Conservation (phyloP, 2,329 filamentous ascomycete genomes). For the Ceratocystis lukuohia region DNA sequence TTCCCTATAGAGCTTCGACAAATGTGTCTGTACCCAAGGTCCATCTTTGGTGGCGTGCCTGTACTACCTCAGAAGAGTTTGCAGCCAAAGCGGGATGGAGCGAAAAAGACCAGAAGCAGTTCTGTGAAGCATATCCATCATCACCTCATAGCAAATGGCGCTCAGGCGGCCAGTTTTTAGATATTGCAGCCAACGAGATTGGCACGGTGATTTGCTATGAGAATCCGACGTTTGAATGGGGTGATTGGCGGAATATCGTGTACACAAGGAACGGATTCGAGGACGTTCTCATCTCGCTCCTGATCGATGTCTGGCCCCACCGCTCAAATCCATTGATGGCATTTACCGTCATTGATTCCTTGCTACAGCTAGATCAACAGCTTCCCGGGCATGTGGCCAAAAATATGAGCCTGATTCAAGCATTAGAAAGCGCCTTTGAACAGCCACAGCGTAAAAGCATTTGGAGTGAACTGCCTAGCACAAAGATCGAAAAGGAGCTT, state of each 20-base stretch:
- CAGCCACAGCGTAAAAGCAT: slow-evolving; percentile 13
- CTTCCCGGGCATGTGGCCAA: background rate
- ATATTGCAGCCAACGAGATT: slow-evolving; percentile 18
- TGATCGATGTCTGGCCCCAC: slow-evolving; percentile 16
- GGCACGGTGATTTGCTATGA: slow-evolving; percentile 14
- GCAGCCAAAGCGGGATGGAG: slow-evolving; percentile 8
- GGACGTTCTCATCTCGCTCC: slow-evolving; percentile 11
- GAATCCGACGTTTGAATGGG: slow-evolving; percentile 16
- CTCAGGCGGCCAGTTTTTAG: slow-evolving; percentile 16
- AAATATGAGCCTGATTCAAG: background rate
- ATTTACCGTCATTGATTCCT: slow-evolving; percentile 12
- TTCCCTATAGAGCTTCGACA: slow-evolving; percentile 11
- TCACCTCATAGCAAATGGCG: slow-evolving; percentile 7
- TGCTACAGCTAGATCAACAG: slow-evolving; percentile 13
- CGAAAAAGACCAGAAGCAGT: slow-evolving; percentile 1
- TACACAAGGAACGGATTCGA: slow-evolving; percentile 17
- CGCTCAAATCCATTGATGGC: slow-evolving; percentile 1
- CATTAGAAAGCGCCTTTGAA: slow-evolving; percentile 15
- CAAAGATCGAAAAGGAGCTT: slow-evolving; percentile 5
- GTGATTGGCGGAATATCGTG: slow-evolving; percentile 17
- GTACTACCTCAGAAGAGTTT: slow-evolving; percentile 16
- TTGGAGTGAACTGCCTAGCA: slow-evolving; percentile 16
- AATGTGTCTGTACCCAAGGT: background rate
- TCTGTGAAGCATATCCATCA: slow-evolving; percentile 15
- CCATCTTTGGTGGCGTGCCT: slow-evolving; percentile 18